These are phyloP conservation scores for Fraxinus excelsior DNA, from an alignment of 257 asterid species.

Conservation along the genomic window DNA sequence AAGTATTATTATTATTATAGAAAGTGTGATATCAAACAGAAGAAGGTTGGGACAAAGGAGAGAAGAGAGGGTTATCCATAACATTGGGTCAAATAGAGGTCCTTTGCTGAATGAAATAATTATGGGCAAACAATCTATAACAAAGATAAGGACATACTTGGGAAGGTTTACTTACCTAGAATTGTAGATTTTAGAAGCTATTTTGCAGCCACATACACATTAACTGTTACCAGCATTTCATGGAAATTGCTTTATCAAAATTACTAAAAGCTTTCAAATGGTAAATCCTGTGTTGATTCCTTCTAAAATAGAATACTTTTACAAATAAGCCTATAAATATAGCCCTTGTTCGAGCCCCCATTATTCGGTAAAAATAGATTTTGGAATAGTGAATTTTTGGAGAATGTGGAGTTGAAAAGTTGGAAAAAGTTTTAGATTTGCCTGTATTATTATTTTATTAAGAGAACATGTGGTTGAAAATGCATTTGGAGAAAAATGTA, in stretches of 20 bases:
- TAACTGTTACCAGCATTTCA: neutral
- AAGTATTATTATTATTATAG: neutral
- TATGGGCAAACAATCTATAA: slow-evolving; percentile 7
- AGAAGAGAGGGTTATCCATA: neutral
- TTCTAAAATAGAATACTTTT: neutral
- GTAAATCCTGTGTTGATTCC: neutral
- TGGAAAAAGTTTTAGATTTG: too few species aligned
- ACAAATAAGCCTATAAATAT: neutral
- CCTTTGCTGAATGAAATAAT: neutral
- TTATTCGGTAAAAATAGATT: too few species aligned
- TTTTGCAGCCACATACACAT: slow-evolving; percentile 5
- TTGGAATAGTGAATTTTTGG: too few species aligned
- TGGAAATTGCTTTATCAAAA: neutral
- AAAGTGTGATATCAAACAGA: slow-evolving; percentile 19
- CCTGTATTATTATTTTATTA: too few species aligned
- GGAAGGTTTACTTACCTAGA: neutral
- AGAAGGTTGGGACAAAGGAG: slow-evolving; percentile 10
- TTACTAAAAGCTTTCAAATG: neutral
- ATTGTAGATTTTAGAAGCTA: slow-evolving; percentile 5
- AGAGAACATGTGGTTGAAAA: too few species aligned
- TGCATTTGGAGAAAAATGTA: too few species aligned
- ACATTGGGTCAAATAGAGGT: neutral
- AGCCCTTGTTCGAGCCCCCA: neutral
- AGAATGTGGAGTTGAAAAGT: too few species aligned
- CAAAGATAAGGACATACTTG: neutral